Evolutionary conservation across 2,329 filamentous ascomycete species (phyloP).

Genomic region (Aphanoascus verrucosus): DNA sequence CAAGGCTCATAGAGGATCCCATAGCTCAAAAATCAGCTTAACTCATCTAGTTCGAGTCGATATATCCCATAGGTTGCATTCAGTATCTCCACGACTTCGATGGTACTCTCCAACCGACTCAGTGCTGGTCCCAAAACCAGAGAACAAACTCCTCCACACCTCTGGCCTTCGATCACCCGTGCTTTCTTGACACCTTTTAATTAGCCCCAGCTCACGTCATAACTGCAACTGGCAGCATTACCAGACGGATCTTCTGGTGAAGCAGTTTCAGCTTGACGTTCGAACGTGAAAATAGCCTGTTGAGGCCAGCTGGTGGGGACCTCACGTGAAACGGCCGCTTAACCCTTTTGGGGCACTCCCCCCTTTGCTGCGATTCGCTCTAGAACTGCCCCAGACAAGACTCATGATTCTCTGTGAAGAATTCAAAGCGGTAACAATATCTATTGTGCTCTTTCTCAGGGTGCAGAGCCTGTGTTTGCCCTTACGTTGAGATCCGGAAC

Average conservation of each 20-base stretch:
- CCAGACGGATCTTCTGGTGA: neutral
- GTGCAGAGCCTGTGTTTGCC: neutral
- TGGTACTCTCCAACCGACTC: neutral
- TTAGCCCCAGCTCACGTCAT: neutral
- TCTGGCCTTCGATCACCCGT: neutral
- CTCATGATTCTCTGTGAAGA: neutral
- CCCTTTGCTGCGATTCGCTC: conserved; percentile 9
- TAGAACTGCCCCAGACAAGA: neutral
- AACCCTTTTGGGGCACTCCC: conserved; percentile 3
- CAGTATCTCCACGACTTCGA: neutral
- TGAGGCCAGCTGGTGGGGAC: neutral
- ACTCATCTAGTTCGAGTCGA: neutral
- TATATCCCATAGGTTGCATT: neutral
- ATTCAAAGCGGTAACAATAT: neutral
- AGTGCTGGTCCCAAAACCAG: no score
- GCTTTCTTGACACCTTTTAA: neutral
- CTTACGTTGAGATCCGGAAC: neutral
- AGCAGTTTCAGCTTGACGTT: conserved; percentile 2
- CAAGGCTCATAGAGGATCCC: conserved; percentile 10
- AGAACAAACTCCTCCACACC: neutral
- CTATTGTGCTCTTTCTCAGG: neutral
- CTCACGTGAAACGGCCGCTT: conserved; percentile 5
- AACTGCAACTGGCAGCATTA: neutral
- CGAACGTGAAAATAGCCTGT: neutral
- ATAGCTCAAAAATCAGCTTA: conserved; percentile 4